phyloP scores from a whole-genome alignment of 176 grass and related monocot genomes.

The Eragrostis curvula region DNA sequence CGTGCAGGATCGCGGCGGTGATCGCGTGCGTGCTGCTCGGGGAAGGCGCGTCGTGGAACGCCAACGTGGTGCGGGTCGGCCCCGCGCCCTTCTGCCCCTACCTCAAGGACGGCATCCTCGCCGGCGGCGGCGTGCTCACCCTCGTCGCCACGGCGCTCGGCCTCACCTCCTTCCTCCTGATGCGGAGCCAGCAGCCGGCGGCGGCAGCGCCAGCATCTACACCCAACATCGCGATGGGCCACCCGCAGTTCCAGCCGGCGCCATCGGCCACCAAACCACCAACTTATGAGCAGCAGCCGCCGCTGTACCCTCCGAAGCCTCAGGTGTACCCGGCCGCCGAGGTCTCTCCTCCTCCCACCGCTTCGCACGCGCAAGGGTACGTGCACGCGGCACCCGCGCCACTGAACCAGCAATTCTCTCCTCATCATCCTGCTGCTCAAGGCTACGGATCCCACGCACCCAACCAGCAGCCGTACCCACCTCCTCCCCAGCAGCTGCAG shows the following conservation, averaged over 20 bases:
- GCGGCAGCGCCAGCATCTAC: background rate
- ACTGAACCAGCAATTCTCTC: background rate
- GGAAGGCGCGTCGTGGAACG: slow-evolving; percentile 30
- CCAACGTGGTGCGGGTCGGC: background rate
- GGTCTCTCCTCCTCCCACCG: background rate
- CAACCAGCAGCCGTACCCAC: background rate
- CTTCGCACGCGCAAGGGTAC: background rate
- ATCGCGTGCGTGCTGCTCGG: slow-evolving; percentile 27
- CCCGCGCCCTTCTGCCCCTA: background rate
- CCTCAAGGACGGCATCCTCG: slow-evolving; percentile 48
- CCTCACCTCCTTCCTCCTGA: slow-evolving; percentile 38
- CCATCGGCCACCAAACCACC: background rate
- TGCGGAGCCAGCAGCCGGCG: background rate
- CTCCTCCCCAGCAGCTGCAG: background rate
- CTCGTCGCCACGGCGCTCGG: slow-evolving; percentile 47
- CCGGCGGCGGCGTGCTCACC: slow-evolving; percentile 23
- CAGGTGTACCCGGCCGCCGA: background rate
- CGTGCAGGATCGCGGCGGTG: slow-evolving; percentile 14
- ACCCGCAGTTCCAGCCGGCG: slow-evolving; percentile 15
- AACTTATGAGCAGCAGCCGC: background rate
- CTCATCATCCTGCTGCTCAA: background rate
- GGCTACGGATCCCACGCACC: background rate
- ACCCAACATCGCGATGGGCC: slow-evolving; percentile 16
- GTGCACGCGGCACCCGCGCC: background rate
- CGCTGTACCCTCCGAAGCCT: background rate